These are phyloP conservation scores for Alternaria triticina DNA, from an alignment of 2,329 filamentous ascomycete species.

Conservation along the genomic window DNA sequence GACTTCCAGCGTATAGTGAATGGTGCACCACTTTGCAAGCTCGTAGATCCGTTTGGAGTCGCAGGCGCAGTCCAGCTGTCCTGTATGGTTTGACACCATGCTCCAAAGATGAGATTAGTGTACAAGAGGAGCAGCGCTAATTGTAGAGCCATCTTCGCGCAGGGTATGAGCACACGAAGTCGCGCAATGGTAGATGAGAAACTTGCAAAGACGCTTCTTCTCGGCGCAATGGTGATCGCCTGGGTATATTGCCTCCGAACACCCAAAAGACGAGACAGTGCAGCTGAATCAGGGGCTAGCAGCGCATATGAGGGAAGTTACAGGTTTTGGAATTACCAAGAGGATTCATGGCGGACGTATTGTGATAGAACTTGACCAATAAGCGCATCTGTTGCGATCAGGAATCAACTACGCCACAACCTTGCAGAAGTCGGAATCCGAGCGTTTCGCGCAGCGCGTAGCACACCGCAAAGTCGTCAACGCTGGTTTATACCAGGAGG, in stretches of 20 bases:
- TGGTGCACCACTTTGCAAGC: constrained; percentile 15
- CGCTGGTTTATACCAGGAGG: no score
- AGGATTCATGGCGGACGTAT: background rate
- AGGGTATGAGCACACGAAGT: background rate
- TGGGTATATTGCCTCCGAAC: background rate
- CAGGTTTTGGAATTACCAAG: background rate
- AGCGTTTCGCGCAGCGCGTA: background rate
- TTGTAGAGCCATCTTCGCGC: constrained; percentile 3
- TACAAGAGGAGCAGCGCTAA: constrained; percentile 1
- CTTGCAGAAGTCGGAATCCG: background rate
- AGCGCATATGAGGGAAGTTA: background rate
- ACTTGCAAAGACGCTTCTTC: background rate
- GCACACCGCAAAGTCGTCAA: background rate
- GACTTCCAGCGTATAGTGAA: constrained; percentile 23
- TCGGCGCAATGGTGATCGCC: background rate
- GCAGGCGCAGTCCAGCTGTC: constrained; percentile 25
- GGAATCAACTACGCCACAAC: background rate
- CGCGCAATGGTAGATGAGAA: background rate
- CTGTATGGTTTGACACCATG: constrained; percentile 21
- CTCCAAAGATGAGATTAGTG: constrained; percentile 7
- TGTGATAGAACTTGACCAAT: constrained; percentile 1
- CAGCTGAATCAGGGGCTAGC: background rate
- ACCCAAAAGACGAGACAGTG: no score
- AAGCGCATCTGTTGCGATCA: background rate
- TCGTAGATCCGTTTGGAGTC: constrained; percentile 20